Base-by-base conservation (phyloP, 202 grass and related monocot genomes). In the Zizania palustris region DNA sequence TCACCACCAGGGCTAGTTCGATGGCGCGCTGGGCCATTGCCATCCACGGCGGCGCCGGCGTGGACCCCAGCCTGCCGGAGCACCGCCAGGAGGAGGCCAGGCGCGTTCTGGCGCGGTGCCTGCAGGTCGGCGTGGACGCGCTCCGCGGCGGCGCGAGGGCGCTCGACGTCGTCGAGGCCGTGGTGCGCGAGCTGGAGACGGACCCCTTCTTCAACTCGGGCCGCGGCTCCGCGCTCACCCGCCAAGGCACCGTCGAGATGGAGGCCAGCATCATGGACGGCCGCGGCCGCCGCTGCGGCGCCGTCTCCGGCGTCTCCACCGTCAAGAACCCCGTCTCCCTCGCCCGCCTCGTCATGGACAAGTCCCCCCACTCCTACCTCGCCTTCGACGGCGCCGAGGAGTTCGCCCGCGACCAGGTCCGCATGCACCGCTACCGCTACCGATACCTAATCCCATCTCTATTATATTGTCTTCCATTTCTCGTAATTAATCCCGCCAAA, bases 241-340 rank as follows among this genome's bases (percentile, higher is more conserved):
- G 89, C 44, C 70, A 53, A 14, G 95, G 95, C 6, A 90, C 95
- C 12, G 91, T 98, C 3, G 95, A 98, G 89, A 98, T 98, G 95
- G 95, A 98, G 83, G 80, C 95, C 44, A 98, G 95, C 82, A 95
- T 98, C 77, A 98, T 98, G 95, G 95, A 94, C 74, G 95, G 95
- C 46, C 64, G 39, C 2, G 89, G 85, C 11, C 84, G 91, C 46
- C 87, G 91, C 2, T 98, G 95, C 80, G 95, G 91, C 5, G 87
- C 95, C 70, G 95, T 98, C 0, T 98, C 95, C 13, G 95, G 95
- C 7, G 50, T 98, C 1, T 92, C 89, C 9, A 98, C 91, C 65
- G 91, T 98, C 12, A 63, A 62, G 40, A 94, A 94, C 66, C 95
- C 95, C 3, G 94, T 97, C 0, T 97, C 94, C 2, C 85, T 97